phyloP scores from a whole-genome alignment of 768 basidiomycete species.

The Russula vinacea region DNA sequence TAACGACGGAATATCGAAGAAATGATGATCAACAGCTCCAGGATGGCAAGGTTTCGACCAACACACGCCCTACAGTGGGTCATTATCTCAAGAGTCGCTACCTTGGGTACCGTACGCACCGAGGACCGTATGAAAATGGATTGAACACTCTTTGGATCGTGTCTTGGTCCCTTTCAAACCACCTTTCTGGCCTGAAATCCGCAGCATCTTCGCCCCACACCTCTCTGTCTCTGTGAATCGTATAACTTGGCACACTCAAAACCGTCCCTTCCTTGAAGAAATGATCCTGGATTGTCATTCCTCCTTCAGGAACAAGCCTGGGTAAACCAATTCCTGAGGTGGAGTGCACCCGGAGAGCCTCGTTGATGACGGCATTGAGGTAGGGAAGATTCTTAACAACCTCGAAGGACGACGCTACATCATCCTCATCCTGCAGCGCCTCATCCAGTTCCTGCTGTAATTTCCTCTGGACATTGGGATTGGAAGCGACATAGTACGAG shows the following conservation, averaged over 20 bases:
- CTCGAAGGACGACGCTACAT: constrained; percentile 58
- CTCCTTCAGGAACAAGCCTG: constrained; percentile 70
- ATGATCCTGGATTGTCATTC: constrained; percentile 55
- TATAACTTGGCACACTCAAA: constrained; percentile 77
- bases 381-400: constrained; percentile 73
- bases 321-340: constrained; percentile 84
- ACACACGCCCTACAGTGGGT: constrained; percentile 63
- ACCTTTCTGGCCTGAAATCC: constrained; percentile 76
- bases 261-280: constrained; percentile 73
- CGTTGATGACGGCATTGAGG: constrained; percentile 84
- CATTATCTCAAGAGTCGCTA: background rate
- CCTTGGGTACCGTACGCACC: constrained; percentile 41
- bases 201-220: constrained; percentile 82
- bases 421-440: constrained; percentile 57
- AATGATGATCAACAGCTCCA: constrained; percentile 78
- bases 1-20: constrained; percentile 77
- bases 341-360: constrained; percentile 79
- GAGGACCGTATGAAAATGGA: constrained; percentile 80
- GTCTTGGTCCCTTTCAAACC: constrained; percentile 68
- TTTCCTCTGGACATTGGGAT: constrained; percentile 61
- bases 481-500: constrained; percentile 73
- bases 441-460: constrained; percentile 74
- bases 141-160: constrained; percentile 73
- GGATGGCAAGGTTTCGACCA: constrained; percentile 73
- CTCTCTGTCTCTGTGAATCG: constrained; percentile 67